Evolutionary conservation across 805 yeast genomes (phyloP).

Genomic region (Hanseniaspora opuntiae): DNA sequence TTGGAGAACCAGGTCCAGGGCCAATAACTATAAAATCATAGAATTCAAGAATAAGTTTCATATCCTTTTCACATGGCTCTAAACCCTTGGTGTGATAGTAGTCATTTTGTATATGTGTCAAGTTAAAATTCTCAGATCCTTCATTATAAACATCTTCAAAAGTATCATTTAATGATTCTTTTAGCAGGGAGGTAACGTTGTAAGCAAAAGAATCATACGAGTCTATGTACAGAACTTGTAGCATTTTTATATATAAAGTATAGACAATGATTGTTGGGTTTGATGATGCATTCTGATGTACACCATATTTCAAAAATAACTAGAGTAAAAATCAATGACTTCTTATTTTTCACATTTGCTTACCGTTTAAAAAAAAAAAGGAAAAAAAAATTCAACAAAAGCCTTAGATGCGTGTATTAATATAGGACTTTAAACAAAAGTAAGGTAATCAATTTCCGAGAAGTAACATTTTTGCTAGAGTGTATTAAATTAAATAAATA

Average conservation of each 20-base stretch:
- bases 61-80: constrained; percentile 15
- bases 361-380: background rate
- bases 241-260: background rate
- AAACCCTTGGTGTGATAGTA: constrained; percentile 24
- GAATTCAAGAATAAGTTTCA: constrained; percentile 29
- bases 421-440: background rate
- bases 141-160: constrained; percentile 31
- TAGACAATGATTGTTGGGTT: background rate
- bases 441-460: background rate
- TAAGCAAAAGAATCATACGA: constrained; percentile 92
- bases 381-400: no score
- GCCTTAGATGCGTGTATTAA: background rate
- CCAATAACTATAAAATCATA: constrained; percentile 77
- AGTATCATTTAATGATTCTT: constrained; percentile 36
- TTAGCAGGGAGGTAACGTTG: constrained; percentile 38
- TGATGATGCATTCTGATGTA: no score
- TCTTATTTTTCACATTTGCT: background rate
- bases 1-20: constrained; percentile 95
- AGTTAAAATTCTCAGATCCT: constrained; percentile 22
- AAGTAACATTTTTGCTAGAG: background rate
- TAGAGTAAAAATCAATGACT: background rate
- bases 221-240: constrained; percentile 40
- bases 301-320: background rate
- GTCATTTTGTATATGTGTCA: constrained; percentile 49
- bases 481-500: background rate